Evolutionary conservation across 306 rosid species (phyloP), one percentile per base, ranked within the genome.

Genomic region (Fragaria iinumae): DNA sequence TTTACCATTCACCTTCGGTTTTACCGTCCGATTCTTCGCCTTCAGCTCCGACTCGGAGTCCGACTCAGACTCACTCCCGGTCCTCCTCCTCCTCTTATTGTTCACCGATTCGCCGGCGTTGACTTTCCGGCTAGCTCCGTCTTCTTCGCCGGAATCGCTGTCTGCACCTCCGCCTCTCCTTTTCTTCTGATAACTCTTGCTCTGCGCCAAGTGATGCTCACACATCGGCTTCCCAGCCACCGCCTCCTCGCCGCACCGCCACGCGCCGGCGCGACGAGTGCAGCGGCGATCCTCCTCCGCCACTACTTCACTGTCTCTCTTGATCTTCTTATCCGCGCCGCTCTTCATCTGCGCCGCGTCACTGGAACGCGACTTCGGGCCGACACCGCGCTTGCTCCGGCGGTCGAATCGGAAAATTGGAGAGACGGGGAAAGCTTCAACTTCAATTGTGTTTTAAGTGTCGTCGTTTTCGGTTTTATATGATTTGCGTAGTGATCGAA

Each of bases 191-290:
- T 45, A 57, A 6, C 16, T 23, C 68, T 29, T 69, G 63, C 59
- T 32, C 73, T 76, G 82, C 44, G n/a, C 68, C 74, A 74, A 64
- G 76, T 85, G 87, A 77, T 77, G 81, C 32, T 76, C 77, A 69
- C 85, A 83, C 65, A 69, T 83, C 0, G 67, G 57, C 57, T 76
- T 80, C 66, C 85, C 91, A 50, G 21, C 41, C 76, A 39, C 57
- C 27, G 65, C 73, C 44, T 11, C 44, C 32, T 72, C 72, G 55
- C 44, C 18, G 85, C 82, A 76, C 43, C 80, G 77, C 84, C 93
- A 56, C 20, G 73, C 79, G 23, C 80, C 90, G 67, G 74, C 71
- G 71, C 5, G 53, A 11, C 86, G 83, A 65, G 64, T 88, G 85
- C 89, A 82, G 67, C 84, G 86, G 34, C 38, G 47, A 66, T 67